Percentiles rank a stretch among this genome's conserved stretches.
phyloP scores from a whole-genome alignment of 2,329 filamentous ascomycete genomes.

The Venturia carpophila region DNA sequence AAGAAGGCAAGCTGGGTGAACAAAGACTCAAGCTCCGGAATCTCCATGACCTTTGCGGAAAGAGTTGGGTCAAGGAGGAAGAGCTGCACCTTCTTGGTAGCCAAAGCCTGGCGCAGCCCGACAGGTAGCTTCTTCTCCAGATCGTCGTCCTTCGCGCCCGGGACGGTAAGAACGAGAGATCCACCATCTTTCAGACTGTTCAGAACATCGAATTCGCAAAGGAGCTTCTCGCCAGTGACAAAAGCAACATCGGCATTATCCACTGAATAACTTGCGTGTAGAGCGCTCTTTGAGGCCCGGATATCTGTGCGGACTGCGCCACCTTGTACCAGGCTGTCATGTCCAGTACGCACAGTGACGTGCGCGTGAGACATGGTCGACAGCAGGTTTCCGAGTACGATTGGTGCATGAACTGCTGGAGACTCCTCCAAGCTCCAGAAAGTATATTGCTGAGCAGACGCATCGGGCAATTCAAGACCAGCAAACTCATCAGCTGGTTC shows the following conservation, averaged over 20 bases:
- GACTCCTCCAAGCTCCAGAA: slow-evolving; percentile 91
- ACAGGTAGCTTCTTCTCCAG: slow-evolving; percentile 76
- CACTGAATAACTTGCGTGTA: slow-evolving; percentile 78
- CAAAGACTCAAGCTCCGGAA: slow-evolving; percentile 53
- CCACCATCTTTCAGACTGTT: slow-evolving; percentile 62
- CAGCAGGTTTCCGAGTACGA: slow-evolving; percentile 51
- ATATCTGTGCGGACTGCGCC: slow-evolving; percentile 79
- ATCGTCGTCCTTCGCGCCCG: slow-evolving; percentile 78
- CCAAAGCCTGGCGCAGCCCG: slow-evolving; percentile 61
- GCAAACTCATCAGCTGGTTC: slow-evolving; percentile 14
- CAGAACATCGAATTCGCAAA: slow-evolving; percentile 69
- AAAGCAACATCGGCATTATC: slow-evolving; percentile 71
- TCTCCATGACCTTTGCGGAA: slow-evolving; percentile 59
- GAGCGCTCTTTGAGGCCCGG: slow-evolving; percentile 69
- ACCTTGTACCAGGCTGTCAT: slow-evolving; percentile 61
- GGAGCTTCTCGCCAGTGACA: slow-evolving; percentile 69
- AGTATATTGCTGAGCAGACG: slow-evolving; percentile 68
- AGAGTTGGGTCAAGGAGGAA: slow-evolving; percentile 66
- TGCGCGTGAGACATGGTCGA: slow-evolving; percentile 46
- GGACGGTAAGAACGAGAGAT: slow-evolving; percentile 66
- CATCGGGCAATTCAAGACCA: slow-evolving; percentile 43
- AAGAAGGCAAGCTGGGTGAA: slow-evolving; percentile 78
- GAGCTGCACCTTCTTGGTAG: slow-evolving; percentile 61
- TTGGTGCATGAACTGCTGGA: slow-evolving; percentile 52
- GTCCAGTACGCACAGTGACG: slow-evolving; percentile 49